A percentile compares a stretch with the other conserved stretches of the same genome.
Evolutionary conservation across 352 stramenopile species (phyloP).

Genomic region (Globisporangium parvum): DNA sequence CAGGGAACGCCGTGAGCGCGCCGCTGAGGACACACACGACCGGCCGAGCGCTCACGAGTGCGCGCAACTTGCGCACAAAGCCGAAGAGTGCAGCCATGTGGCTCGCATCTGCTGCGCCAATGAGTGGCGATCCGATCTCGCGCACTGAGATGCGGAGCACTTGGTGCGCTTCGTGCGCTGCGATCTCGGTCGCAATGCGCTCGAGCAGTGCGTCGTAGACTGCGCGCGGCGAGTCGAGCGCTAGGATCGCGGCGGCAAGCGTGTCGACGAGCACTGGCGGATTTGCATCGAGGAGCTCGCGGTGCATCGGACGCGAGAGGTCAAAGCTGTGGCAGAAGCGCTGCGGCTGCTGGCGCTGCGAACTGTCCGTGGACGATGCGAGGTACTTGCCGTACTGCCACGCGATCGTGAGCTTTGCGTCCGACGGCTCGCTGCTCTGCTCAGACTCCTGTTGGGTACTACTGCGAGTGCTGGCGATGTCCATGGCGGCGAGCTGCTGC

Average conservation of each 20-base stretch:
- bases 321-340: constrained; percentile 77
- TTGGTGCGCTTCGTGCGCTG: constrained; percentile 8
- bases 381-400: constrained; percentile 77
- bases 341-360: constrained; percentile 12
- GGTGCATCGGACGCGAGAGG: constrained; percentile 51
- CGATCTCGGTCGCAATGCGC: constrained; percentile 17
- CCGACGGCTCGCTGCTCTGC: not conserved
- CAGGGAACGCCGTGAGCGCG: constrained; percentile 19
- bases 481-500: constrained; percentile 27
- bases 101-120: constrained; percentile 18
- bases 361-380: constrained; percentile 1
- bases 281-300: constrained; percentile 39
- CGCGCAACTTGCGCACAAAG: constrained; percentile 31
- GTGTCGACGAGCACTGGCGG: constrained; percentile 27
- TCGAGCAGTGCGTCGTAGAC: constrained; percentile 28
- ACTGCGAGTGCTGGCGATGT: not conserved
- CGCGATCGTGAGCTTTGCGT: constrained; percentile 44
- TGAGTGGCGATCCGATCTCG: constrained; percentile 37
- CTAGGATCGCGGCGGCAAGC: not conserved
- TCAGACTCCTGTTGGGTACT: constrained; percentile 1
- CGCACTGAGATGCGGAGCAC: constrained; percentile 40
- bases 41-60: constrained; percentile 16
- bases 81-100: constrained; percentile 39
- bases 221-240: not conserved
- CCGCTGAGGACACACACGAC: constrained; percentile 26